Percentiles rank a stretch among this genome's conserved stretches.
phyloP scores from a whole-genome alignment of 2,329 filamentous ascomycete species.

The Zelopaecilomyces penicillatus region DNA sequence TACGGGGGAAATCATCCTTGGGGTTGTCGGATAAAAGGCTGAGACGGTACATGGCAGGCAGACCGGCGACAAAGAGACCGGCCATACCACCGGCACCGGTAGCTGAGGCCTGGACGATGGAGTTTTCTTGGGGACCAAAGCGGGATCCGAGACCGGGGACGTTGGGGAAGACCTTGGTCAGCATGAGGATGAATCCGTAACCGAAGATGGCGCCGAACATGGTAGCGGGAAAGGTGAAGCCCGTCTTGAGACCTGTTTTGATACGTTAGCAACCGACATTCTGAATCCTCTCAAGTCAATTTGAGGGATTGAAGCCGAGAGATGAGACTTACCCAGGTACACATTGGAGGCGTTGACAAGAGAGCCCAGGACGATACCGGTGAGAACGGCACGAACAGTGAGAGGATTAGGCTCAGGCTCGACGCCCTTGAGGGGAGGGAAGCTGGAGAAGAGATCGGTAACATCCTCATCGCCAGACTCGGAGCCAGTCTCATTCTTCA shows the following conservation, averaged over 20 bases:
- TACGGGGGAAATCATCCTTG: slow-evolving; percentile 45
- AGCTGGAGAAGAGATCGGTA: slow-evolving; percentile 31
- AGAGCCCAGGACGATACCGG: slow-evolving; percentile 48
- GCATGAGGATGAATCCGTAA: slow-evolving; percentile 47
- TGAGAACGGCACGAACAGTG: slow-evolving; percentile 45
- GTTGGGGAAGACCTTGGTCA: slow-evolving; percentile 39
- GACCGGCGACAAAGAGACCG: slow-evolving; percentile 49
- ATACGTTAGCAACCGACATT: not conserved
- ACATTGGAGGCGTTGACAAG: slow-evolving; percentile 55
- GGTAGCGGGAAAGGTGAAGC: slow-evolving; percentile 40
- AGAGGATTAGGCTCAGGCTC: slow-evolving; percentile 39
- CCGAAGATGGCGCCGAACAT: slow-evolving; percentile 50
- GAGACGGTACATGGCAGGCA: slow-evolving; percentile 53
- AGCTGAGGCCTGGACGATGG: slow-evolving; percentile 51
- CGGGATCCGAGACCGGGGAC: slow-evolving; percentile 44
- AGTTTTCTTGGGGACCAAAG: slow-evolving; percentile 55
- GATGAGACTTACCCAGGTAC: slow-evolving; percentile 40
- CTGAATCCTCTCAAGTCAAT: no score
- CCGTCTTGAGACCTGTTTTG: slow-evolving; percentile 38
- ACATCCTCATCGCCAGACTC: slow-evolving; percentile 20
- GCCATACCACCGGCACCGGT: slow-evolving; percentile 51
- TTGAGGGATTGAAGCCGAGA: not conserved
- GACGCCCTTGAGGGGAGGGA: slow-evolving; percentile 32
- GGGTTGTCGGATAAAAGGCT: slow-evolving; percentile 40
- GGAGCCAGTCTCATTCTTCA: slow-evolving; percentile 16